Conservation (phyloP, 1,284 basidiomycete genomes). For the Fomes fomentarius region DNA sequence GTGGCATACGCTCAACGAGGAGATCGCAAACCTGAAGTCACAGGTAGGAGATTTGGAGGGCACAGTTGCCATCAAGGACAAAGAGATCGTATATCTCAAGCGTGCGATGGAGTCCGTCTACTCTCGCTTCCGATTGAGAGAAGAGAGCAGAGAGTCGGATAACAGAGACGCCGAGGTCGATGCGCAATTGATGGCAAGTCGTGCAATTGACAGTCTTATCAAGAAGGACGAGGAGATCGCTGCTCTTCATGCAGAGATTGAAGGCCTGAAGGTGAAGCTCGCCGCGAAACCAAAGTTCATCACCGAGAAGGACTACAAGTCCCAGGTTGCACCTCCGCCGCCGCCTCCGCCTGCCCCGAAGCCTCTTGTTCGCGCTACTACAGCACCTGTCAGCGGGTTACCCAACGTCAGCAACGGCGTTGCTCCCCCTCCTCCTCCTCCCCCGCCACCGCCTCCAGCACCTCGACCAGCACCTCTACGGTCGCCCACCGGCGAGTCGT, state of each 20-base stretch:
- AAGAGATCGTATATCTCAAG: conserved; percentile 79
- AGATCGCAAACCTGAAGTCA: conserved; percentile 73
- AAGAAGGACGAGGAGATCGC: conserved; percentile 74
- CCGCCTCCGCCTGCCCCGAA: conserved; percentile 58
- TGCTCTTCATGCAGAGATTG: conserved; percentile 54
- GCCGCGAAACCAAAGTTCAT: conserved; percentile 53
- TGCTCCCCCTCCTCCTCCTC: conserved; percentile 14
- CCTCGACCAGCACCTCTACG: conserved; percentile 10
- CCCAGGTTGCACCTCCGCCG: conserved; percentile 64
- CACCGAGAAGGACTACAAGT: conserved; percentile 74
- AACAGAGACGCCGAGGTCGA: conserved; percentile 58
- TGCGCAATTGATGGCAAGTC: conserved; percentile 70
- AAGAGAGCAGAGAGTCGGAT: conserved; percentile 46
- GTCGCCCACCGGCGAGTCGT: background rate
- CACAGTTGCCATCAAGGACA: conserved; percentile 58
- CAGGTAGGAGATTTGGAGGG: conserved; percentile 66
- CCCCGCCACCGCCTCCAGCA: conserved; percentile 26
- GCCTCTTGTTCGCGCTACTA: conserved; percentile 12
- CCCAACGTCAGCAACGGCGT: conserved; percentile 16
- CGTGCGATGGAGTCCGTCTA: conserved; percentile 86
- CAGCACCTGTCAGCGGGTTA: conserved; percentile 15
- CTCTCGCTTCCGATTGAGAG: conserved; percentile 65
- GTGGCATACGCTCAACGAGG: conserved; percentile 76
- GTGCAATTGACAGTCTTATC: conserved; percentile 70
- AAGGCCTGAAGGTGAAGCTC: conserved; percentile 53